Conservation (phyloP, 306 rosid genomes). For the Vigna trinervia region DNA sequence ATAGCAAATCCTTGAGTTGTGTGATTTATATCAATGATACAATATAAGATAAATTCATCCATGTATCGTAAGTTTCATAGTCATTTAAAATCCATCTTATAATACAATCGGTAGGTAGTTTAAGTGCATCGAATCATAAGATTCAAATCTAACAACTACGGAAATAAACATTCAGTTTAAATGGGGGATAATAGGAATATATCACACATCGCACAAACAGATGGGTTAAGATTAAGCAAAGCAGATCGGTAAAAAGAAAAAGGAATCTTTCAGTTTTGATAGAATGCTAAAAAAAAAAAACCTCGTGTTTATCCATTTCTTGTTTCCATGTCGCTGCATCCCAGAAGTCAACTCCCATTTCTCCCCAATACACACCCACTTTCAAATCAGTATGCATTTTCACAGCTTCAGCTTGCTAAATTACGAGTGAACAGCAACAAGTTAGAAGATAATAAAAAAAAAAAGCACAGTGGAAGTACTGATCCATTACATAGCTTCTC, state of each 20-base stretch:
- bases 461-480: neutral
- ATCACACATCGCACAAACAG: neutral
- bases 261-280: neutral
- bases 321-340: slow-evolving; percentile 56
- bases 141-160: neutral
- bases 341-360: slow-evolving; percentile 82
- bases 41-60: neutral
- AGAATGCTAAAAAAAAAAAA: slow-evolving; percentile 10
- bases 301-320: slow-evolving; percentile 73
- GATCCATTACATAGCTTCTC: slow-evolving; percentile 6
- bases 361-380: slow-evolving; percentile 81
- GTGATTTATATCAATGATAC: neutral
- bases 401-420: slow-evolving; percentile 82
- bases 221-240: neutral
- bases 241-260: slow-evolving; percentile 26
- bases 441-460: neutral
- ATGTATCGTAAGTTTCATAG: neutral
- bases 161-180: neutral
- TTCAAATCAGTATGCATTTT: slow-evolving; percentile 68
- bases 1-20: neutral
- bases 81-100: neutral
- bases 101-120: neutral
- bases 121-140: too few relatives aligned
- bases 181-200: neutral
- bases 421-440: neutral